Conservation (phyloP, 257 asterid species). For the Osmanthus fragrans region DNA sequence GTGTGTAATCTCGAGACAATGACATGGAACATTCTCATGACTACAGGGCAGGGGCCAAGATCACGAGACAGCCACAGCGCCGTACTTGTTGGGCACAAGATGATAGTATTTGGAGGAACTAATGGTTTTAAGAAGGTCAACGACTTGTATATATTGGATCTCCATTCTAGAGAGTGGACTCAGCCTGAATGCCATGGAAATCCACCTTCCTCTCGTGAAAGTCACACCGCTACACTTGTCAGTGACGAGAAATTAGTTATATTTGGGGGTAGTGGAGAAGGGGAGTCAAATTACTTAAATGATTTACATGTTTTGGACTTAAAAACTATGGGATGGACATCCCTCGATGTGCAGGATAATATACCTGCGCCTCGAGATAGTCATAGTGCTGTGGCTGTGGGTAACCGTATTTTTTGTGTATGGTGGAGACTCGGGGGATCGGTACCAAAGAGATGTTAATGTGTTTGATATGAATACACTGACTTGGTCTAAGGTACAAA, state of each 20-base stretch:
- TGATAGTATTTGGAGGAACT: conserved; percentile 90
- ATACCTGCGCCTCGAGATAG: conserved; percentile 85
- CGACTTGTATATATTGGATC: conserved; percentile 71
- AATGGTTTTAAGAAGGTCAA: conserved; percentile 81
- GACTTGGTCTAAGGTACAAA: conserved; percentile 75
- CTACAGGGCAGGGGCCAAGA: conserved; percentile 82
- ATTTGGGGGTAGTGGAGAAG: conserved; percentile 96
- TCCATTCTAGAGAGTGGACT: conserved; percentile 67
- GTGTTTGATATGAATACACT: conserved; percentile 65
- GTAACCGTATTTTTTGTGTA: conserved; percentile 54
- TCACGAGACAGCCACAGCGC: conserved; percentile 93
- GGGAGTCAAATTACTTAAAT: conserved; percentile 75
- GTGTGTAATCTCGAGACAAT: conserved; percentile 63
- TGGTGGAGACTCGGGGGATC: conserved; percentile 95
- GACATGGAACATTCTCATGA: conserved; percentile 72
- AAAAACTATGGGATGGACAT: conserved; percentile 77
- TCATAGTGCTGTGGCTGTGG: conserved; percentile 73
- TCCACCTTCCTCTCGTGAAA: conserved; percentile 82
- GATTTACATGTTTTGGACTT: conserved; percentile 80
- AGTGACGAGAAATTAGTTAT: conserved; percentile 58
- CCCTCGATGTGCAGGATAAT: conserved; percentile 53
- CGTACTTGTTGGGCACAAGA: conserved; percentile 60
- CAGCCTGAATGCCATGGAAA: conserved; percentile 67
- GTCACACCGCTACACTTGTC: conserved; percentile 73
- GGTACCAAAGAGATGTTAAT: conserved; percentile 72